A percentile compares a stretch with the other conserved stretches of the same genome.
phyloP scores from a whole-genome alignment of 371 early-diverging fungal genomes.

The Actinomucor elegans region DNA sequence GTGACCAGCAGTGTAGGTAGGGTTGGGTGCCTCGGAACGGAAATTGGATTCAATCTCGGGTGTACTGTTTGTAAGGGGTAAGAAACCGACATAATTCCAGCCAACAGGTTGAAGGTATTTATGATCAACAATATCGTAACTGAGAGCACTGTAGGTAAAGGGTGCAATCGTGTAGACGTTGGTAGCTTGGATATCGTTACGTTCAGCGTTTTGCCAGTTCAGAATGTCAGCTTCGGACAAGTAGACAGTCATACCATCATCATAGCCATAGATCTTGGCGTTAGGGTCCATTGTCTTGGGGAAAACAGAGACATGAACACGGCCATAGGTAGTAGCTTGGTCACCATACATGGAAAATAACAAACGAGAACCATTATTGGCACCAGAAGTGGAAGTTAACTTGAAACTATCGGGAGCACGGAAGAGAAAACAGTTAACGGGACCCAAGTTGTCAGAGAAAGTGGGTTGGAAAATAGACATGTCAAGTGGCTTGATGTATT shows the following conservation, averaged over 20 bases:
- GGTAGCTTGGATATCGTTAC: conserved; percentile 39
- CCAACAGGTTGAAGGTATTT: conserved; percentile 40
- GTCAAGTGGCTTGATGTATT: conserved; percentile 27
- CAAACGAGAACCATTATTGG: conserved; percentile 43
- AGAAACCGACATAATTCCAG: conserved; percentile 54
- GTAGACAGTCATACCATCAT: conserved; percentile 18
- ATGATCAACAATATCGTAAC: conserved; percentile 41
- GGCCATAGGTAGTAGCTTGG: conserved; percentile 25
- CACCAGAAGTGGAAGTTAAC: conserved; percentile 39
- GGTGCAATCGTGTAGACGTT: conserved; percentile 43
- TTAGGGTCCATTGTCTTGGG: conserved; percentile 51
- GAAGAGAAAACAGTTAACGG: conserved; percentile 44
- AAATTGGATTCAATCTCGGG: conserved; percentile 41
- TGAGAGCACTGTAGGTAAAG: conserved; percentile 38
- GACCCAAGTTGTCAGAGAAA: conserved; percentile 38
- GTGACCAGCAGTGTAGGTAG: conserved; percentile 31
- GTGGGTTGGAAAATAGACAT: conserved; percentile 39
- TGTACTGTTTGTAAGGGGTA: conserved; percentile 41
- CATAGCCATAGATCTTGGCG: conserved; percentile 28
- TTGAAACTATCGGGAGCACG: conserved; percentile 30
- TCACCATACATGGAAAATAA: conserved; percentile 44
- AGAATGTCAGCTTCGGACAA: conserved; percentile 27
- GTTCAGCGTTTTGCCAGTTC: conserved; percentile 41
- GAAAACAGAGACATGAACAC: conserved; percentile 45
- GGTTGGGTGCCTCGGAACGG: conserved; percentile 44